phyloP scores from a whole-genome alignment of 805 yeast genomes.

The Yarrowia osloensis region DNA sequence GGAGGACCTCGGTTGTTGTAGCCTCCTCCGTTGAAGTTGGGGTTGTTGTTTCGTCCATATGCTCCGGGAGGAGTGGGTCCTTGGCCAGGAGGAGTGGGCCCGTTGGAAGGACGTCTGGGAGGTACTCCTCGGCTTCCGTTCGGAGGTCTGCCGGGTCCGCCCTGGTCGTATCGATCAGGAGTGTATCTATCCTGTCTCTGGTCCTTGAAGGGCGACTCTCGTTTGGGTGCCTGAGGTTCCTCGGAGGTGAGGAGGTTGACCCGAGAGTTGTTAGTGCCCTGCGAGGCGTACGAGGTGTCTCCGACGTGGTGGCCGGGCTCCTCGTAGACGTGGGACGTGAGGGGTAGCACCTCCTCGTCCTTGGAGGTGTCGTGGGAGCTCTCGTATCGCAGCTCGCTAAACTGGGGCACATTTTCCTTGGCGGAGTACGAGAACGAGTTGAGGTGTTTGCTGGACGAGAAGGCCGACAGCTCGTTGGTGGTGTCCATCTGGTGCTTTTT shows the following conservation, averaged over 20 bases:
- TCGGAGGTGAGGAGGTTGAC: constrained; percentile 5
- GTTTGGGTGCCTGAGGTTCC: not conserved
- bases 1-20: not conserved
- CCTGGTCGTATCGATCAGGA: constrained; percentile 15
- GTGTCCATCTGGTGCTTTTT: constrained; percentile 33
- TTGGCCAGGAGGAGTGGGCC: constrained; percentile 10
- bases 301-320: not conserved
- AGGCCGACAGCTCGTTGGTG: constrained; percentile 31
- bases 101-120: constrained; percentile 3
- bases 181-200: constrained; percentile 21
- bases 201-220: constrained; percentile 18
- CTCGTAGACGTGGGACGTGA: constrained; percentile 16
- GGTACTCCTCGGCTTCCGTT: constrained; percentile 21
- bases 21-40: constrained; percentile 5
- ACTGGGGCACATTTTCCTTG: constrained; percentile 32
- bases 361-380: constrained; percentile 29
- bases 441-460: constrained; percentile 29
- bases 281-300: constrained; percentile 12
- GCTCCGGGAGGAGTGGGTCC: constrained; percentile 17
- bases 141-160: constrained; percentile 15
- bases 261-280: constrained; percentile 19
- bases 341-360: constrained; percentile 21
- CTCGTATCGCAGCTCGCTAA: constrained; percentile 35
- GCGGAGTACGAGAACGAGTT: constrained; percentile 13
- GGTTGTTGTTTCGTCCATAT: constrained; percentile 9